Evolutionary conservation across 352 stramenopile species (phyloP), one percentile per base, ranked within the genome.

Genomic region (Pythium rishiriense): DNA sequence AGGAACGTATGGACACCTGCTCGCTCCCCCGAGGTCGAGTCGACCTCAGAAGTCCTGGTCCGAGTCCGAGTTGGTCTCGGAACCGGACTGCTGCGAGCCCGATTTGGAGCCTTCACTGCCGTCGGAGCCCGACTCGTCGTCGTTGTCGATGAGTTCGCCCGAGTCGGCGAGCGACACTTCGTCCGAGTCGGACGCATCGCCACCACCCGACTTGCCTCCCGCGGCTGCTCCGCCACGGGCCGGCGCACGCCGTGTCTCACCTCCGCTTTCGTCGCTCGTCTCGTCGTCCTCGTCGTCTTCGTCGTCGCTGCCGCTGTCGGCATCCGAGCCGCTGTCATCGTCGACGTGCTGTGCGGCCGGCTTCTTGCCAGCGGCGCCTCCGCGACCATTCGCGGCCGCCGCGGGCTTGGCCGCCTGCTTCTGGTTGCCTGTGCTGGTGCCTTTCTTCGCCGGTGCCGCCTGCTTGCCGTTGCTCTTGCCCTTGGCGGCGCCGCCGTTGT

Each of bases 151-250:
- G 26, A 93, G 73, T 56, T 94, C 83, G 0, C 74, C 81, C 48
- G 86, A 94, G 65, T 94, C 86, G 37, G 86, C 86, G 61, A 94
- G 66, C 4, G 86, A 94, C 6, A 94, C 84, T 35, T 94, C 79
- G 33, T 93, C 86, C 68, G 81, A 91, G 70, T 91, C 83, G 12
- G 81, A 91, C 21, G 69, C 82, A 58, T 62, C 28, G 45, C 57
- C 24, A 37, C 66, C 35, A 54, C 62, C 8, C 19, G n/a, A n/a
- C 33, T 41, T 60, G 12, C 70, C 74, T 21, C 50, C 11, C 22
- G 31, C 50, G 6, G 50, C 50, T 10, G 31, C 31, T 24, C 26
- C 50, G 15, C 29, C 54, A 0, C 47, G 53, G 19, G 37, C 42
- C 3, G 42, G 42, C 26, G 54, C 41, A 22, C 64, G 56, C 10